These are phyloP conservation scores for Galium porrigens DNA, from an alignment of 305 asterid species.

Conservation along the genomic window DNA sequence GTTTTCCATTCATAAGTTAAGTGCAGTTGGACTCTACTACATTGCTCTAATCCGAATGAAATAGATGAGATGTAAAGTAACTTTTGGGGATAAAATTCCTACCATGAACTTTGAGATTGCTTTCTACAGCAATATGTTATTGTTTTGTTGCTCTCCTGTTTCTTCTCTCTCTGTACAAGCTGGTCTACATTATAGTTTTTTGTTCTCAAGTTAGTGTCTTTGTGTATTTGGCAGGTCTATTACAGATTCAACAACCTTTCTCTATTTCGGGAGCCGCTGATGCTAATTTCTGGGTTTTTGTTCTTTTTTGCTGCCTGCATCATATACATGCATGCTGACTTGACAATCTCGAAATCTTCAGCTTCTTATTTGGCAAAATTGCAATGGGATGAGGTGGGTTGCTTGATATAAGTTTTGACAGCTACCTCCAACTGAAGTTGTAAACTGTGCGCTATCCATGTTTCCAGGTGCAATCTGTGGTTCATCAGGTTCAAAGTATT, in stretches of 20 bases:
- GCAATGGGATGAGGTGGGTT: conserved; percentile 87
- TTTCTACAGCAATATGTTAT: background rate
- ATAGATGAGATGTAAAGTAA: background rate
- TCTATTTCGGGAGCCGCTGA: conserved; percentile 66
- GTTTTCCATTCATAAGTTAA: background rate
- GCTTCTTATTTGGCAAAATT: conserved; percentile 73
- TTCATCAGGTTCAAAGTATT: conserved; percentile 53
- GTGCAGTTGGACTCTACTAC: background rate
- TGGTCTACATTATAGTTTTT: background rate
- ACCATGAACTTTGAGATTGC: background rate
- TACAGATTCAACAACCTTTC: conserved; percentile 72
- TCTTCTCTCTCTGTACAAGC: background rate
- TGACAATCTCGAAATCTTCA: conserved; percentile 83
- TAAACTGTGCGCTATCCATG: background rate
- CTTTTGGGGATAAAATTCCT: background rate
- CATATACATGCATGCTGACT: conserved; percentile 59
- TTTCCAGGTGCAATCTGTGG: conserved; percentile 59
- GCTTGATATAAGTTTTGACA: background rate
- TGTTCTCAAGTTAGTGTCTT: background rate
- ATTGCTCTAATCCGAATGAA: background rate
- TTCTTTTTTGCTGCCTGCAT: conserved; percentile 63
- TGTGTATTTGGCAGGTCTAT: conserved; percentile 43
- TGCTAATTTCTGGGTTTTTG: conserved; percentile 80
- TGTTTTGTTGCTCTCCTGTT: background rate
- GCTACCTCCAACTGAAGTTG: conserved; percentile 1